A percentile compares a stretch with the other conserved stretches of the same genome.
Conservation (phyloP, 108 stramenopile genomes). For the Aurantiochytrium sp. region DNA sequence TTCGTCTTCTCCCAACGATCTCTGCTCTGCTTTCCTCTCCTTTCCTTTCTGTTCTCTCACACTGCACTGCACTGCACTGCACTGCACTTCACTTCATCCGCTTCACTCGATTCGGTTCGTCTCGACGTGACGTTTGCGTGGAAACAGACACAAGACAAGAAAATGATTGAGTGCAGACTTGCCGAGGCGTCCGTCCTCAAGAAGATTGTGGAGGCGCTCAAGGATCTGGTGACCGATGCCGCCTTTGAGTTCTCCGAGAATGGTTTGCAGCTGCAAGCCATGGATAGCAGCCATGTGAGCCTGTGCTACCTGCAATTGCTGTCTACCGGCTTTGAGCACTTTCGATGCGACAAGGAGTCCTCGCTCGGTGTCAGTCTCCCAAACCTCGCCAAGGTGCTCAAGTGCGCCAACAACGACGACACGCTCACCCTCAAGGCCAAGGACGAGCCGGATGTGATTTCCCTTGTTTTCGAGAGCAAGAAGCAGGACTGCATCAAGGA, state of each 20-base stretch:
- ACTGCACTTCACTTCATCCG: too few species aligned
- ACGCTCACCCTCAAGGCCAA: conserved; percentile 89
- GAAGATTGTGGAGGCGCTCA: conserved; percentile 89
- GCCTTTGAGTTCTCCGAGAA: conserved; percentile 48
- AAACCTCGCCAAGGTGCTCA: conserved; percentile 95
- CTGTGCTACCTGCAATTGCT: conserved; percentile 74
- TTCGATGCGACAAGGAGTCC: conserved; percentile 83
- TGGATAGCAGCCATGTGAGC: conserved; percentile 97
- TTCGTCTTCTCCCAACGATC: too few species aligned
- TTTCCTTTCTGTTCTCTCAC: too few species aligned
- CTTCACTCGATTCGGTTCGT: too few species aligned
- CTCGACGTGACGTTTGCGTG: too few species aligned
- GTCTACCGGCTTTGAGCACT: conserved; percentile 80
- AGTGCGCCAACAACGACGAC: conserved; percentile 93
- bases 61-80: too few species aligned
- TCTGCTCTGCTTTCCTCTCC: too few species aligned
- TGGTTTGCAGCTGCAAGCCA: conserved; percentile 79
- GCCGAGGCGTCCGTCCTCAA: conserved; percentile 80
- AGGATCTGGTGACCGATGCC: conserved; percentile 89
- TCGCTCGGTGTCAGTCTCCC: conserved; percentile 82
- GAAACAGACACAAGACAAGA: background rate
- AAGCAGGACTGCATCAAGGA: conserved; percentile 74
- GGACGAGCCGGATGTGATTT: conserved; percentile 74
- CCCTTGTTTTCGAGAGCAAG: conserved; percentile 82
- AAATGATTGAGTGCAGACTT: conserved; percentile 96